phyloP scores from a whole-genome alignment of 1,139 yeast species.

The Suhomyces bokatorum region DNA sequence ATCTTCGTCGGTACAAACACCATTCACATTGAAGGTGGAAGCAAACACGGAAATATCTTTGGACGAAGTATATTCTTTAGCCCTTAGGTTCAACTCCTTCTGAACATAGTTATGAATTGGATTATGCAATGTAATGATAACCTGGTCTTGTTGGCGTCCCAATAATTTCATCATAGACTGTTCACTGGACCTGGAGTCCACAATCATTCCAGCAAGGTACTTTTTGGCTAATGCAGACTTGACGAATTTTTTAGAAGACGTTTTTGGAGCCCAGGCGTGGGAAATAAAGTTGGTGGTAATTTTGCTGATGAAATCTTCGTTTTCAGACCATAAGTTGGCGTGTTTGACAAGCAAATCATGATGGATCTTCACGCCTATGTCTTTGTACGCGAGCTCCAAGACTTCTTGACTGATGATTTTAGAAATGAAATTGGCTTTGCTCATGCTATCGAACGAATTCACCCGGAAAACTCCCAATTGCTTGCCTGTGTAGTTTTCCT shows the following conservation, averaged over 20 bases:
- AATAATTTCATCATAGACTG: constrained; percentile 49
- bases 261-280: constrained; percentile 31
- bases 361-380: constrained; percentile 42
- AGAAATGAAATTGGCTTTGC: constrained; percentile 60
- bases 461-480: constrained; percentile 70
- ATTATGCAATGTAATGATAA: constrained; percentile 53
- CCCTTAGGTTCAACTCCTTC: constrained; percentile 49
- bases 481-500: constrained; percentile 55
- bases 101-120: constrained; percentile 73
- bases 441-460: constrained; percentile 66
- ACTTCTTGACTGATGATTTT: constrained; percentile 63
- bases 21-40: constrained; percentile 74
- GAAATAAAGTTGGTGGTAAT: constrained; percentile 44
- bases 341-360: constrained; percentile 51
- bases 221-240: constrained; percentile 50
- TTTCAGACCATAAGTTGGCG: constrained; percentile 62
- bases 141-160: constrained; percentile 52
- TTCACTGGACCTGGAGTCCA: constrained; percentile 43
- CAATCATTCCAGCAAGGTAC: constrained; percentile 41
- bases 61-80: constrained; percentile 50
- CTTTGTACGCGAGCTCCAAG: constrained; percentile 56
- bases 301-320: constrained; percentile 49
- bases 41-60: constrained; percentile 57
- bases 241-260: constrained; percentile 34
- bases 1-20: constrained; percentile 52